Evolutionary conservation across 148 eudicot species (phyloP), one percentile per base, ranked within the genome.

Genomic region (Camellia granthamiana): DNA sequence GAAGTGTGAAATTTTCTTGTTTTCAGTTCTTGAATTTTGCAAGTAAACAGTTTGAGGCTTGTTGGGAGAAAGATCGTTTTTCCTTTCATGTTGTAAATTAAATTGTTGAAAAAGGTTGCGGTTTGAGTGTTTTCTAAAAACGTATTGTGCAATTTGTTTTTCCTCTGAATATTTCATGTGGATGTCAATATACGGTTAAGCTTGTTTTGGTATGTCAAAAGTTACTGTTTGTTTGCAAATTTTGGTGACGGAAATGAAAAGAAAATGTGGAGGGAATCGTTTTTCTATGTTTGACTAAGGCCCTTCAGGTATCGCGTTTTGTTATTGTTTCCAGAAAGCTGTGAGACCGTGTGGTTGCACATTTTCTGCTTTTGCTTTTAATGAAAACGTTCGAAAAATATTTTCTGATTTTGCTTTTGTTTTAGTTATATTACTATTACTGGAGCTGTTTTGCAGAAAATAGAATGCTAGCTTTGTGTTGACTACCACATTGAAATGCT

Each of bases 1-100:
- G 87, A 71, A 83, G 79, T 63, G 46, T 63, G 70, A 72, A 15
- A 2, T 77, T 72, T 65, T 60, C 70, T 74, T 72, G 81, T 74
- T 30, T 30, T 55, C 43, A 62, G 77, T 65, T 71, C 6, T 30
- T 76, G 68, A 30, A 5, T 23, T 41, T 66, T 52, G 23, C 49
- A 54, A 68, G 61, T 59, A 16, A 5, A 30, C 6, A 9, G 46
- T 46, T 23, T 30, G 78, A 51, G 72, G 66, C 78, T 63, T 79
- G 66, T 51, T 80, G 63, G 52, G 49, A 23, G 69, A 64, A 69
- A 69, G 42, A 85, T 60, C 7, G 51, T 54, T 65, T 81, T 71
- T 42, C 64, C n/a, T 51, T 46, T 61, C 68, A 62, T 62, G 15
- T 77, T 77, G 81, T 82, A 62, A 70, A 77, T 30, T 51, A 30